Conservation (phyloP, 371 early-diverging fungal genomes). For the Cokeromyces recurvatus region DNA sequence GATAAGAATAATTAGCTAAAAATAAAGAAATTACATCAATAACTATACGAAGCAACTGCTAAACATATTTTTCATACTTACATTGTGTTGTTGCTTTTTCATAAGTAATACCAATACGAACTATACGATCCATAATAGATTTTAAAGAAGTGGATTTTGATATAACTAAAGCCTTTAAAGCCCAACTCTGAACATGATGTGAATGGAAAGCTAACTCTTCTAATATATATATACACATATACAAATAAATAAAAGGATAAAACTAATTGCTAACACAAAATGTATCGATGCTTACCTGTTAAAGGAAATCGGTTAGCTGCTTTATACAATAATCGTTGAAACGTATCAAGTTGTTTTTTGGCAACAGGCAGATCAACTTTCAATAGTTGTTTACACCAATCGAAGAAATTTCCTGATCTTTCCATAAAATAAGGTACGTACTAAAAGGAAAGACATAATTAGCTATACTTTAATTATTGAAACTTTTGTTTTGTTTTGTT, state of each 20-base stretch:
- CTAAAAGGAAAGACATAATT: too few species aligned
- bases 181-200: conserved; percentile 17
- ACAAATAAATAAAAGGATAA: too few species aligned
- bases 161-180: conserved; percentile 9
- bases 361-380: conserved; percentile 20
- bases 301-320: conserved; percentile 17
- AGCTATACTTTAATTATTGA: too few species aligned
- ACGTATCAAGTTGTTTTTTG: conserved; percentile 26
- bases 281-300: conserved; percentile 23
- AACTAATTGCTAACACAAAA: too few species aligned
- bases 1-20: conserved; percentile 13
- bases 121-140: conserved; percentile 26
- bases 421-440: conserved; percentile 31
- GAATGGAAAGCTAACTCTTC: conserved; percentile 10
- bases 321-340: conserved; percentile 20
- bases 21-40: too few species aligned
- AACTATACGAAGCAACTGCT: too few species aligned
- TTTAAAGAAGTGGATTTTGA: conserved; percentile 4
- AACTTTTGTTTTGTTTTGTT: too few species aligned
- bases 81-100: conserved; percentile 26
- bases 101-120: conserved; percentile 27
- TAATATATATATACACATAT: too few species aligned
- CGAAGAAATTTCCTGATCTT: conserved; percentile 30
- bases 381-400: conserved; percentile 33
- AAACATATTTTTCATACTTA: conserved; percentile 8